Evolutionary conservation across 1,139 yeast species (phyloP), one percentile per base, ranked within the genome.

Genomic region (Spathaspora jeffriesii): DNA sequence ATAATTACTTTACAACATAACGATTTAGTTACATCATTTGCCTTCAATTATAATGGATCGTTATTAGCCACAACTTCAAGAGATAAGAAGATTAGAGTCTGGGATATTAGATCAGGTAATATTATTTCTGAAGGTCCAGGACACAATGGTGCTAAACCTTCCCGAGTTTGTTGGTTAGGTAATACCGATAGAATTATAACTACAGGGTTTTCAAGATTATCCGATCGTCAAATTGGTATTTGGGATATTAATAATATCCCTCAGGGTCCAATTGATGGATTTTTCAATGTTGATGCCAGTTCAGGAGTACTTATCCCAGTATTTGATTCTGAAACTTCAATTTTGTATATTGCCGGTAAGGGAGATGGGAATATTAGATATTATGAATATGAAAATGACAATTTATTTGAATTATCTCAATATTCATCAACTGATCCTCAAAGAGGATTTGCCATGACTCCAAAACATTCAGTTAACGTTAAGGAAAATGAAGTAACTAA

Each of bases 291-390:
- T 48, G 99, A 95, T 62, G 82, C 96, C 14, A 87, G 96, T 6
- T 88, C 98, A 1, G 99, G 99, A 56, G 90, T 93, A 32, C 75
- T 91, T 64, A 85, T 95, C 78, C 99, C 99, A 22, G 80, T 86
- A 60, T 95, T 74, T 62, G 99, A 93, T 62, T 87, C 82, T 38
- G 81, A 88, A 39, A 90, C 89, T 46, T 81, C 85, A 50, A 82
- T 92, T 49, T 75, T 95, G 52, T 93, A 87, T 63, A 74, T 93
- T 53, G 98, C 96, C 32, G 99, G 99, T 57, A 93, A 93, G 67
- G 99, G 99, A 64, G 99, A 93, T 65, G 98, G 99, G 60, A 93
- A 93, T 65, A 90, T 93, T 62, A 88, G 97, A 61, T 92, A 92
- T 69, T 91, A 75, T 62, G 98, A 93, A 68, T 89, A 79, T 63